Base-by-base conservation (phyloP, 2,329 filamentous ascomycete genomes). In the Fusarium sp. region DNA sequence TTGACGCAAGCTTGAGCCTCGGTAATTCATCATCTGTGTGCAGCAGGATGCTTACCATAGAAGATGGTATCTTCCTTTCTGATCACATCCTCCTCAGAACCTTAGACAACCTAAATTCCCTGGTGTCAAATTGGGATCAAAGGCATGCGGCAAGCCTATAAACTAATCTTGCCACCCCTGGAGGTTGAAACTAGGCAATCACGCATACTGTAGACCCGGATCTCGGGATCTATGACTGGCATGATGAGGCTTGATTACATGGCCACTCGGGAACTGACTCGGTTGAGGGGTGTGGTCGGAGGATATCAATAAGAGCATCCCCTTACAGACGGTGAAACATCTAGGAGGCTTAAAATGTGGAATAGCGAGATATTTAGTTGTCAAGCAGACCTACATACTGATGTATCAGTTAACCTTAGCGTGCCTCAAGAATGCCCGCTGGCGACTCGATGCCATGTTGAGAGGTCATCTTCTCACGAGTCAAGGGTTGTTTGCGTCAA, bases 281-380 rank as follows among this genome's bases (percentile, higher is more conserved):
- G 20, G n/a, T 23, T 23, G 37, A 43, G 17, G 11, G 39, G 27
- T 63, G 21, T 40, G 35, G 45, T 45, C 29, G 18, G 47, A 31
- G 20, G n/a, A 45, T 59, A 40, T 49, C 46, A 54, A 20, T 42
- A 45, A 33, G 15, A 17, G n/a, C 33, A 17, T 45, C 41, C 45
- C 42, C 21, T 39, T 49, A 23, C 36, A 53, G 17, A 35, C 18
- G n/a, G 46, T 36, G 47, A 50, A 50, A 55, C 36, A 49, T 20
- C 17, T n/a, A 23, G 36, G 13, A 51, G 21, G 33, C 21, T 40
- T 47, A 29, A 41, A 31, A 23, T 18, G 25, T 27, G n/a, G n/a
- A 40, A 27, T 40, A 18, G 21, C 20, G 20, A 40, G 25, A 35
- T 41, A 20, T 17, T 17, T 49, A 23, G 43, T 18, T 18, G 29